Evolutionary conservation across 2,329 filamentous ascomycete genomes (phyloP), one percentile per base, ranked within the genome.

Genomic region (Sporothrix humicola): DNA sequence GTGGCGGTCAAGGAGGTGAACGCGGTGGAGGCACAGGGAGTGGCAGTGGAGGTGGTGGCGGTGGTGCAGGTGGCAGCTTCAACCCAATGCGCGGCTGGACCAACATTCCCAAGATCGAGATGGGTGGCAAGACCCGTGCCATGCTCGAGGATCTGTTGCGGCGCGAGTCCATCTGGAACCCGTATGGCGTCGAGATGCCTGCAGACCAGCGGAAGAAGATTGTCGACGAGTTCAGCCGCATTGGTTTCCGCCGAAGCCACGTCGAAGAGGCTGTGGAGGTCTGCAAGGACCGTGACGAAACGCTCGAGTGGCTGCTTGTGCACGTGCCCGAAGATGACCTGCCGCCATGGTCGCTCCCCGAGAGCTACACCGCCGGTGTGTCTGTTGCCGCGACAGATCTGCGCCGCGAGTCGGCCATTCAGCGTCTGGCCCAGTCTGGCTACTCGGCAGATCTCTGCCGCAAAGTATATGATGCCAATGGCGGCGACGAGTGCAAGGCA

Each of bases 251-350:
- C n/a, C 87, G 86, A 78, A 97, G 92, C 78, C 96, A 99, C 79
- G 89, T 95, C 56, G 90, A 97, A 79, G 96, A 99, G 82, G 95
- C 96, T 9, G 89, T 93, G 0, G 90, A 90, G 61, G 90, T 95
- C 78, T 98, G 95, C 84, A 97, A 95, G 81, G 94, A 97, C 80
- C 88, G 92, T 44, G 95, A 98, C 80, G 96, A 99, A 82, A 91
- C 94, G 17, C 86, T 99, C 2, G 95, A 98, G 81, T 99, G 96
- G 96, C 87, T 99, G 17, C 87, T 99, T 68, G 95, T 98, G 70
- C 95, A 99, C 82, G 94, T 99, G 2, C 96, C 96, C 0, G 96
- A 99, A 80, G 96, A 99, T 80, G 96, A 98, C 79, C 84, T 98
- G n/a, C 96, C 96, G 0, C 86, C 88, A 7, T 98, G 95, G 94